Evolutionary conservation across 2,329 filamentous ascomycete species (phyloP), one percentile per base, ranked within the genome.

Genomic region (Colletotrichum horii): DNA sequence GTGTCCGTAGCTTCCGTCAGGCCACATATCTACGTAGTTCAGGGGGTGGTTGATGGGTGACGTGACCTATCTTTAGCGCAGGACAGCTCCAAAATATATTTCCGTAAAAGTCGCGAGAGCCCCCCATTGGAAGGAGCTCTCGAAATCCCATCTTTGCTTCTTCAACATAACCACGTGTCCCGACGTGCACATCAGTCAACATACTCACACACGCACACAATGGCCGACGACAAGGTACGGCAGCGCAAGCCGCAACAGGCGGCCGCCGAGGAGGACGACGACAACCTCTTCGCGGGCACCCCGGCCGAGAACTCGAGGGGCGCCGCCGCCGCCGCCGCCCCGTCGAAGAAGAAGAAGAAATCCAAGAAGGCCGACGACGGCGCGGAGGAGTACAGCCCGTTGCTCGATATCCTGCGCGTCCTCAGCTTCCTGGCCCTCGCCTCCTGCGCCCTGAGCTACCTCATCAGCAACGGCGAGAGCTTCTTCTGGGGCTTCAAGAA

Each of bases 381-480:
- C 43, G 94, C 96, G 82, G 93, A 96, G 61, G 80, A 80, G 28
- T 88, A 88, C 79, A 87, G 82, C 76, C 85, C 85, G 14, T 89
- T 85, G 85, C 85, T 95, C 38, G 95, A 96, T 82, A 83, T 94
- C 69, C 84, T 95, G 75, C 93, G 94, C 36, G 89, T 96, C 34
- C 80, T 96, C 61, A 89, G 89, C 36, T 94, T 94, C 70, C 83
- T 96, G 16, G 78, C 93, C 38, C 79, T 95, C 58, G 90, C 93
- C 62, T 94, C 92, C 28, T 91, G 89, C 80, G 92, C 90, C 22
- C 87, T 96, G 70, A 96, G 94, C 85, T 96, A 96, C 84, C 91
- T 96, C 78, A 88, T 94, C 79, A 95, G 94, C 60, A 88, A 89
- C 77, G 93, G 93, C 76, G 91, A 95, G 81, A 93, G 91, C 74